Percentiles rank a stretch among this genome's conserved stretches.
Evolutionary conservation across 345 rosid species (phyloP).

Genomic region (Syzygium oleosum): DNA sequence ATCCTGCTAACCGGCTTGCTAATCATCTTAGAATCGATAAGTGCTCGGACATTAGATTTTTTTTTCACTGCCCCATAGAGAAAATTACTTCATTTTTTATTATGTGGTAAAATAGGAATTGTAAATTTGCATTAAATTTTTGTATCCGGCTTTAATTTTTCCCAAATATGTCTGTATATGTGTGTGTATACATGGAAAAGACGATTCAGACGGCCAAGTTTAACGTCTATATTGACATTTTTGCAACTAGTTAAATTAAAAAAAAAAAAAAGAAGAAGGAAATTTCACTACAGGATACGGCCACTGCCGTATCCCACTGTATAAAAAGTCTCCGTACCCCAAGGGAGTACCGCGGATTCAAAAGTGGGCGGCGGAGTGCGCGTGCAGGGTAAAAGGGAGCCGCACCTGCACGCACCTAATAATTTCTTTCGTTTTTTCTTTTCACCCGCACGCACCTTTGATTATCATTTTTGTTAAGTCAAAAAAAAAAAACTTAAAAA

Average conservation of each 20-base stretch:
- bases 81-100: not conserved
- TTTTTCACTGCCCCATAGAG: too few relatives aligned
- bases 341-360: not conserved
- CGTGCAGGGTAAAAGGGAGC: not conserved
- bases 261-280: too few relatives aligned
- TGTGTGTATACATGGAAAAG: too few relatives aligned
- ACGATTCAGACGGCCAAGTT: not conserved
- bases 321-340: not conserved
- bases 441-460: not conserved
- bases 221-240: not conserved
- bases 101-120: fast-evolving
- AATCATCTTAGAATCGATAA: not conserved
- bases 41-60: fast-evolving
- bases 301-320: not conserved
- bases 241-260: not conserved
- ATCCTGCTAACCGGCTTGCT: fast-evolving
- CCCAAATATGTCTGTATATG: too few relatives aligned
- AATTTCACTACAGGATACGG: not conserved
- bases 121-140: not conserved
- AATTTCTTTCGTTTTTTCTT: not conserved
- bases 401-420: not conserved
- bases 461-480: not conserved
- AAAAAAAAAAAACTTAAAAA: not conserved
- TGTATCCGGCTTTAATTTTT: not conserved
- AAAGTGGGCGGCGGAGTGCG: not conserved